Conservation (phyloP, 2,329 filamentous ascomycete genomes). For the Nothomitra cinnamomea region DNA sequence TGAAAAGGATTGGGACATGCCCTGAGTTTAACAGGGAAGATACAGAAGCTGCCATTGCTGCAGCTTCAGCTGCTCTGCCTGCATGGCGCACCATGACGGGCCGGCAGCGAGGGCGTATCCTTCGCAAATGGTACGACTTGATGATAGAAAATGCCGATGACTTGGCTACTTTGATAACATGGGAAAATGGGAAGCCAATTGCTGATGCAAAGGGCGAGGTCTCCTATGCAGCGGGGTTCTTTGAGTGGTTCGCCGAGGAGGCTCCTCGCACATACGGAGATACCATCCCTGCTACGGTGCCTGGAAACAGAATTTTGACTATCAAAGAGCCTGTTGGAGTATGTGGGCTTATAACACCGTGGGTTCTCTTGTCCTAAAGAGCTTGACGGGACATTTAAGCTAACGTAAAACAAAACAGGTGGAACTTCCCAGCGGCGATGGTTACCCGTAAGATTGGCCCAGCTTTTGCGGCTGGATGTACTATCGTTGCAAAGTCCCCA, state of each 20-base stretch:
- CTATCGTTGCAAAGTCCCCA: constrained; percentile 80
- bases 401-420: constrained; percentile 24
- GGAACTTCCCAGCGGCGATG: constrained; percentile 77
- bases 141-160: constrained; percentile 66
- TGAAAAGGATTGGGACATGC: constrained; percentile 61
- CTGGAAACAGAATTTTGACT: constrained; percentile 60
- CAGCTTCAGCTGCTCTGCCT: constrained; percentile 61
- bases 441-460: constrained; percentile 54
- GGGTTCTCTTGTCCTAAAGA: constrained; percentile 10
- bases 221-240: constrained; percentile 55
- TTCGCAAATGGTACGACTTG: constrained; percentile 69
- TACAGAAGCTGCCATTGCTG: constrained; percentile 63
- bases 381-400: neutral
- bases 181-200: constrained; percentile 78
- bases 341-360: constrained; percentile 65
- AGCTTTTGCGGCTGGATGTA: constrained; percentile 84
- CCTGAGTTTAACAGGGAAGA: constrained; percentile 73
- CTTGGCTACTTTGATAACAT: constrained; percentile 66
- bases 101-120: constrained; percentile 54
- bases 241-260: constrained; percentile 71
- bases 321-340: constrained; percentile 75
- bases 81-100: constrained; percentile 55
- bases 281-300: constrained; percentile 51
- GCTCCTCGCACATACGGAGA: constrained; percentile 58
- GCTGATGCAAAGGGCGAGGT: constrained; percentile 59